phyloP scores from a whole-genome alignment of 2,329 filamentous ascomycete species.

The Colletotrichum gigasporum region DNA sequence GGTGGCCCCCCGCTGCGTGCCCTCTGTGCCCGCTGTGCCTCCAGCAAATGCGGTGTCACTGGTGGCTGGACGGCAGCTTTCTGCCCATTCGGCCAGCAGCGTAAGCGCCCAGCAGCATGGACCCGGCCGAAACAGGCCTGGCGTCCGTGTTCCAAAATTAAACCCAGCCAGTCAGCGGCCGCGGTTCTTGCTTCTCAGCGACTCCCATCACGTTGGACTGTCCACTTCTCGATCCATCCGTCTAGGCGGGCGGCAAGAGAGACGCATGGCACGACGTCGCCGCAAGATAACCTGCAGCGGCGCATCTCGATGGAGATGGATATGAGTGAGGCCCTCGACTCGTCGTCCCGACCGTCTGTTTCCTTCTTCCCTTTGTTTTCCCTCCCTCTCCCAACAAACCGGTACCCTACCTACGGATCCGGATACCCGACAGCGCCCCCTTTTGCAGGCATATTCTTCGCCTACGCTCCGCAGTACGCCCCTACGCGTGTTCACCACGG shows the following conservation, averaged over 20 bases:
- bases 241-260: slow-evolving; percentile 22
- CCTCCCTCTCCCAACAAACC: slow-evolving; percentile 14
- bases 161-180: slow-evolving; percentile 18
- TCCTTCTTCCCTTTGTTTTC: slow-evolving; percentile 11
- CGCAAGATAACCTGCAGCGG: background rate
- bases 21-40: background rate
- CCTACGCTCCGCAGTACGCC: too few species aligned
- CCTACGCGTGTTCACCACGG: background rate
- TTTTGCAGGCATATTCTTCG: too few species aligned
- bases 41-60: slow-evolving; percentile 9
- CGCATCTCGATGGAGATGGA: slow-evolving; percentile 17
- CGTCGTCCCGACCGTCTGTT: slow-evolving; percentile 6
- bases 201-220: slow-evolving; percentile 21
- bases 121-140: slow-evolving; percentile 21
- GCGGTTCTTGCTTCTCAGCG: background rate
- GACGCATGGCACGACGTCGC: slow-evolving; percentile 1
- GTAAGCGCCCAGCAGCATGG: slow-evolving; percentile 30
- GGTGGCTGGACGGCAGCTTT: slow-evolving; percentile 1
- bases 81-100: background rate
- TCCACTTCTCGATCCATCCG: slow-evolving; percentile 20
- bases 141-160: slow-evolving; percentile 28
- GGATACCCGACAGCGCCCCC: background rate
- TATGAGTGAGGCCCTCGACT: slow-evolving; percentile 14
- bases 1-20: background rate
- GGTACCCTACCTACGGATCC: slow-evolving; percentile 18